Base-by-base conservation (phyloP, 805 yeast genomes). In the Lipomyces lipofer region DNA sequence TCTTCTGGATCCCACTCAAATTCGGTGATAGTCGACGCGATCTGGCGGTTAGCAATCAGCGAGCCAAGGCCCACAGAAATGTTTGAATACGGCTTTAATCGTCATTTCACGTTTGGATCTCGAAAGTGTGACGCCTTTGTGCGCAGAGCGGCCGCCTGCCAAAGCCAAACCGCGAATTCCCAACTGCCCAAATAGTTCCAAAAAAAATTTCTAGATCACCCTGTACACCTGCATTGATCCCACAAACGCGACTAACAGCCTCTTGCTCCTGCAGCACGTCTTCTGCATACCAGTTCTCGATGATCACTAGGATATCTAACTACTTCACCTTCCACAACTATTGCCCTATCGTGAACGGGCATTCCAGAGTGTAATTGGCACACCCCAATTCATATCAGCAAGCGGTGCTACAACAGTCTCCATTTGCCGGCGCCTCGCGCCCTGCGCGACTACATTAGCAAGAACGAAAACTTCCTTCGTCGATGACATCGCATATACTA, bases 291-390 rank as follows among this genome's bases (percentile, higher is more conserved):
- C 35, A 30, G 19, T 32, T 13, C 50, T 45, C 50, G 50, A 52
- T 52, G 56, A 52, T 52, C 39, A 52, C 46, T 39, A 52, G 56
- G 56, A 52, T 52, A 52, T 19, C 32, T 40, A 27, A 6, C 40
- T 27, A 12, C 36, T 33, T 15, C 15, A n/a, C 22, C 27, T 15
- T 17, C 30, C 30, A 45, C 49, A 29, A 47, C 47, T 40, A 28
- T 46, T n/a, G 24, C n/a, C n/a, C n/a, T 29, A 15, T 28, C 22
- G 40, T 19, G 22, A 36, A 19, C 40, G 40, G 40, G 22, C 4
- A 42, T 19, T 13, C 19, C 10, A 42, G 45, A 42, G 30, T 21
- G 29, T 42, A 42, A 42, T 12, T 13, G 22, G 10, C 29, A 12
- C 28, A 42, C 24, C 21, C 19, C 45, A 42, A 13, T 15, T 5